These are phyloP conservation scores for Monosporozyma servazzii DNA, from an alignment of 805 yeast species.

Conservation along the genomic window DNA sequence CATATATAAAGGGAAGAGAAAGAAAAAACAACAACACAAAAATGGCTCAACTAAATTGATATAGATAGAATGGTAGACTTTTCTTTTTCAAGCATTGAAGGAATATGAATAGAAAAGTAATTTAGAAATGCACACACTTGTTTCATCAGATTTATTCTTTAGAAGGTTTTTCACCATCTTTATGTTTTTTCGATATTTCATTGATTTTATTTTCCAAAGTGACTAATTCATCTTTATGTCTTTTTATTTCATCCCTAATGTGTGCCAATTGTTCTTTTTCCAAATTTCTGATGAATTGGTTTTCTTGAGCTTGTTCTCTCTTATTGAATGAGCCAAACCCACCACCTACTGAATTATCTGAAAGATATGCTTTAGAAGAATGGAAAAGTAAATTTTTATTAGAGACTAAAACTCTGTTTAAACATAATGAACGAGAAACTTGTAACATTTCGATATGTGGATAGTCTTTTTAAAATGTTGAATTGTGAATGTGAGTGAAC, in stretches of 20 bases:
- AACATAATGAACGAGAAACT: not conserved
- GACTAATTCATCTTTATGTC: constrained; percentile 58
- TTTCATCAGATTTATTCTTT: not conserved
- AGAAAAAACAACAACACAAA: not conserved
- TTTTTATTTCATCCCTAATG: constrained; percentile 65
- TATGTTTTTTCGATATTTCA: constrained; percentile 13
- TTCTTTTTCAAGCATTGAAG: not conserved
- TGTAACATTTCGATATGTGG: not conserved
- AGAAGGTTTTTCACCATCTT: not conserved
- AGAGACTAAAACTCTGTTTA: not conserved
- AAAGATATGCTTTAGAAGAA: not conserved
- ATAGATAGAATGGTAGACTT: not conserved
- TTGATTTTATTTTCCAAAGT: constrained; percentile 39
- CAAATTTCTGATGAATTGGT: constrained; percentile 72
- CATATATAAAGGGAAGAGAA: not conserved
- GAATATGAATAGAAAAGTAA: not conserved
- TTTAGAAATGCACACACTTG: not conserved
- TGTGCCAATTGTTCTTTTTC: constrained; percentile 79
- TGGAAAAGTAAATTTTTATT: not conserved
- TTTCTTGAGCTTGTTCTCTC: constrained; percentile 91
- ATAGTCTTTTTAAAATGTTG: not conserved
- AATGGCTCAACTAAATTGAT: not conserved
- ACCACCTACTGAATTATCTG: constrained; percentile 1
- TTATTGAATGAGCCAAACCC: constrained; percentile 52
- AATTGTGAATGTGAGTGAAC: not conserved